These are phyloP conservation scores for Dryas octopetala DNA, from an alignment of 306 rosid species.

Conservation along the genomic window DNA sequence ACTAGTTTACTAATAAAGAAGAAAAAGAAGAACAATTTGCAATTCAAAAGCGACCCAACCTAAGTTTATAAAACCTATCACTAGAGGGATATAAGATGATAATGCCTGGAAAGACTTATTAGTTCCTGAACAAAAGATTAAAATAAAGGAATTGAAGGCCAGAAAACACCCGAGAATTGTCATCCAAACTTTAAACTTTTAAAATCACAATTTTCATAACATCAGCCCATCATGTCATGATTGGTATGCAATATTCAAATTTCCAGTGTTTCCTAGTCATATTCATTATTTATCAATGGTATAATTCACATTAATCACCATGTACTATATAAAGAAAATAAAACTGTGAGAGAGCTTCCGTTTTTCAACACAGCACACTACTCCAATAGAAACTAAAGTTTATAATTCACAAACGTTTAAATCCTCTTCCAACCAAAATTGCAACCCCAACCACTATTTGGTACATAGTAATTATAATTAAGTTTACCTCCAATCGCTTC, in stretches of 20 bases:
- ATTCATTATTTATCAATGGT: neutral
- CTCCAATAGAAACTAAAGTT: neutral
- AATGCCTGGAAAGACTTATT: neutral
- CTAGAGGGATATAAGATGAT: neutral
- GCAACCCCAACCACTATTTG: conserved; percentile 8
- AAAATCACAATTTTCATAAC: neutral
- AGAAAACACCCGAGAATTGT: neutral
- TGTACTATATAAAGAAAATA: neutral
- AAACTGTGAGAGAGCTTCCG: neutral
- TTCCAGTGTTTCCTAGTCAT: neutral
- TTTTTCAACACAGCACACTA: no score
- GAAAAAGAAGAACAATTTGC: neutral
- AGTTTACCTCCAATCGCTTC: conserved; percentile 69
- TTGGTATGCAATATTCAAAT: neutral
- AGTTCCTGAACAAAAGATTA: neutral
- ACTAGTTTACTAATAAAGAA: neutral
- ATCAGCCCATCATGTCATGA: neutral
- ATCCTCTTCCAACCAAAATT: neutral
- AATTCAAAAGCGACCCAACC: neutral
- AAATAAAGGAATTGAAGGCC: neutral
- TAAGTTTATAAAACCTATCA: neutral
- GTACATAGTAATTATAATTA: conserved; percentile 6
- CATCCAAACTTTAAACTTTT: neutral
- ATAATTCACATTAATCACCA: neutral
- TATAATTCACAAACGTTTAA: neutral